Conservation (phyloP, 169 alveolate species). For the Plasmodium relictum region DNA sequence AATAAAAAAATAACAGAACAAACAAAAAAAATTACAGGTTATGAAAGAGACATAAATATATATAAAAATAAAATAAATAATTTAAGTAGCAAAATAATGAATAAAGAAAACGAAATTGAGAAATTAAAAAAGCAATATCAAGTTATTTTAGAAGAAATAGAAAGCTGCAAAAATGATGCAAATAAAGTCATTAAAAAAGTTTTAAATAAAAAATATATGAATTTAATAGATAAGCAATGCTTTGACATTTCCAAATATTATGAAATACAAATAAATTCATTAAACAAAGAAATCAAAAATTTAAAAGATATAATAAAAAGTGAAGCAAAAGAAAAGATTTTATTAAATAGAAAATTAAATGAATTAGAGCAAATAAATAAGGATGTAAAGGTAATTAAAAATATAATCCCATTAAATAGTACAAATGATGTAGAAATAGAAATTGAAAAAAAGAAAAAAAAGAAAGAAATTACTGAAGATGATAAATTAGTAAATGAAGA, state of each 20-base stretch:
- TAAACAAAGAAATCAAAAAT: conserved; percentile 49
- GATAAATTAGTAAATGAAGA: not conserved
- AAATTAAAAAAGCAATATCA: conserved; percentile 48
- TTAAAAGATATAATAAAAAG: conserved; percentile 48
- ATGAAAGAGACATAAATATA: conserved; percentile 63
- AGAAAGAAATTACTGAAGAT: not conserved
- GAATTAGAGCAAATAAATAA: conserved; percentile 1
- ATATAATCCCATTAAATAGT: not conserved
- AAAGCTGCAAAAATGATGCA: conserved; percentile 68
- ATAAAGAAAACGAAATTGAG: conserved; percentile 58
- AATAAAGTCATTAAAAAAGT: conserved; percentile 27
- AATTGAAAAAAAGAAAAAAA: not conserved
- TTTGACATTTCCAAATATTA: conserved; percentile 58
- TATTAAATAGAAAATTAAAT: conserved; percentile 30
- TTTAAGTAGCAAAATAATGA: conserved; percentile 29
- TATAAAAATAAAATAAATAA: conserved; percentile 55
- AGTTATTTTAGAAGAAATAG: conserved; percentile 48
- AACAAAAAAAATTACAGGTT: conserved; percentile 36
- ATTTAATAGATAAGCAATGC: conserved; percentile 59
- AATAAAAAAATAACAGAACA: conserved; percentile 46
- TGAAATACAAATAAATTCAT: conserved; percentile 35
- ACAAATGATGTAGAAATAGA: not conserved
- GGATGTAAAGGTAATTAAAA: not conserved
- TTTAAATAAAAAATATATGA: conserved; percentile 46
- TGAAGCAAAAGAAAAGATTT: conserved; percentile 59